Conservation (phyloP, 176 grass and related monocot species). For the Rhynchospora breviuscula region DNA sequence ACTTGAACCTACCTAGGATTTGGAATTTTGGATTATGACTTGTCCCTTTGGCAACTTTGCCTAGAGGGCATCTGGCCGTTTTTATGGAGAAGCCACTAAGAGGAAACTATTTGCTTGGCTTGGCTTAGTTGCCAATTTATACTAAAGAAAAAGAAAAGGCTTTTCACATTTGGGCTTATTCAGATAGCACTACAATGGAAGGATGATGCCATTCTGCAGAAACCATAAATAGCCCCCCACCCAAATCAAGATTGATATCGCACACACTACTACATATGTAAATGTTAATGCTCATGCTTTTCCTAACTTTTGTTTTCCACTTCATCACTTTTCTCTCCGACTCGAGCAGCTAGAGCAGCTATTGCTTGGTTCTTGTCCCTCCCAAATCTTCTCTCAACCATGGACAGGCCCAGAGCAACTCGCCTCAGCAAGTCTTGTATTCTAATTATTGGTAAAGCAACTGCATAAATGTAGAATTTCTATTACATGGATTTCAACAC, state of each 20-base stretch:
- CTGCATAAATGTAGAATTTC: too few relatives aligned
- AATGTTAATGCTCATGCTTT: not conserved
- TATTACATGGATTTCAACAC: not conserved
- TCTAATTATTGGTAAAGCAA: constrained; percentile 59
- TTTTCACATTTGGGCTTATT: not conserved
- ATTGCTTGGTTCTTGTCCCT: not conserved
- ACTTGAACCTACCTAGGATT: not conserved
- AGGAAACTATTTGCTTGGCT: not conserved
- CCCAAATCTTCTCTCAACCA: not conserved
- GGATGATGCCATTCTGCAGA: not conserved
- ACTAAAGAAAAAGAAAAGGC: not conserved
- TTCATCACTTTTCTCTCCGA: not conserved
- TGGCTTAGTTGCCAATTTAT: not conserved
- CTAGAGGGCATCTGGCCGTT: not conserved
- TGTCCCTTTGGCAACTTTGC: not conserved
- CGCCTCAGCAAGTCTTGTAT: constrained; percentile 56
- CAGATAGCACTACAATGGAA: not conserved
- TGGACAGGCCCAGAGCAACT: constrained; percentile 28
- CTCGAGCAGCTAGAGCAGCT: not conserved
- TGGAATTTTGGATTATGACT: not conserved
- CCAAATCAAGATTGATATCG: not conserved
- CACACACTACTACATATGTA: not conserved
- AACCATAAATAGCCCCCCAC: not conserved
- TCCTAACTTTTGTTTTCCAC: not conserved
- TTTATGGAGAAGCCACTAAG: not conserved